phyloP scores from a whole-genome alignment of 2,329 filamentous ascomycete species.

The Aureobasidium subglaciale region DNA sequence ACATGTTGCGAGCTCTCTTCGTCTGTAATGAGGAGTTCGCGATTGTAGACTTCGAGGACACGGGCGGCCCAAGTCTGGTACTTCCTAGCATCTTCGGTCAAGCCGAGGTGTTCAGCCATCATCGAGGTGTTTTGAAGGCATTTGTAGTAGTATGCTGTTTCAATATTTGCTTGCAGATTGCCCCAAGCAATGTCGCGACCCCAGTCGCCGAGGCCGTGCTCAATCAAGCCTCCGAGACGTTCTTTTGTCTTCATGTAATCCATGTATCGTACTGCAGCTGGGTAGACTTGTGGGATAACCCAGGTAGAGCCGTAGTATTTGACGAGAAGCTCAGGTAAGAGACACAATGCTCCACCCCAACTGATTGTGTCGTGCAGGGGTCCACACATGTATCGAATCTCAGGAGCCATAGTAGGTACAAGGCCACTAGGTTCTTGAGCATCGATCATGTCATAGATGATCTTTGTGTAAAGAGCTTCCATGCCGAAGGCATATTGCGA shows the following conservation, averaged over 20 bases:
- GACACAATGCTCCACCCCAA: slow-evolving; percentile 36
- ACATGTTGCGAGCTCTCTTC: slow-evolving; percentile 28
- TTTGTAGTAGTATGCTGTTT: slow-evolving; percentile 39
- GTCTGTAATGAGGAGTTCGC: slow-evolving; percentile 29
- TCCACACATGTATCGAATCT: slow-evolving; percentile 44
- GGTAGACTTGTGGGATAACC: slow-evolving; percentile 33
- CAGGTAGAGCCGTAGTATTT: slow-evolving; percentile 36
- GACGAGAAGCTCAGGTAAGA: slow-evolving; percentile 33
- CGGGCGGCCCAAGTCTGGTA: slow-evolving; percentile 26
- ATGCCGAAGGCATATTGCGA: slow-evolving; percentile 43
- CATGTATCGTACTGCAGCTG: slow-evolving; percentile 35
- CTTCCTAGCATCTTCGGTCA: slow-evolving; percentile 21
- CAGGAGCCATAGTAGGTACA: slow-evolving; percentile 42
- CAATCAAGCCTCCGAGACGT: slow-evolving; percentile 35
- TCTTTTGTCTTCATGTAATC: slow-evolving; percentile 37
- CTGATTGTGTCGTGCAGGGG: slow-evolving; percentile 43
- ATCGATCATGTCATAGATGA: slow-evolving; percentile 42
- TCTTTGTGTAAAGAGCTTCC: slow-evolving; percentile 42
- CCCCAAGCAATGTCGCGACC: slow-evolving; percentile 38
- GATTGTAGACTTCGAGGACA: slow-evolving; percentile 30
- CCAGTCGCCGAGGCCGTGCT: slow-evolving; percentile 40
- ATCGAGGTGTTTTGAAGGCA: slow-evolving; percentile 32
- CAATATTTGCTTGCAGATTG: slow-evolving; percentile 40
- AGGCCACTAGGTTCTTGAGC: slow-evolving; percentile 39
- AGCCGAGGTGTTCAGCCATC: slow-evolving; percentile 31